These are phyloP conservation scores for Arabis alpina DNA, from an alignment of 345 rosid genomes.

Conservation along the genomic window DNA sequence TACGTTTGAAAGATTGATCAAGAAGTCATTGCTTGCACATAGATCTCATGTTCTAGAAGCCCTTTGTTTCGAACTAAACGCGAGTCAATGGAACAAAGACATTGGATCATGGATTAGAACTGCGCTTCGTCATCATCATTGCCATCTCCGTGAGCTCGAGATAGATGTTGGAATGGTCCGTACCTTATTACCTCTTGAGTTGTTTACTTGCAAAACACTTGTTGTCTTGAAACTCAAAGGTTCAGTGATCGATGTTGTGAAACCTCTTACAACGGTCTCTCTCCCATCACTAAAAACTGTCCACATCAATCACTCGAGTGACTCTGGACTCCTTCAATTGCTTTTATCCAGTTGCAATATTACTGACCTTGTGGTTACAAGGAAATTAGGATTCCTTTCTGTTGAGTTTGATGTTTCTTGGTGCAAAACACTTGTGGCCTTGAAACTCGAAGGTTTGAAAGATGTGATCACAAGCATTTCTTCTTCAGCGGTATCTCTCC, in stretches of 20 bases:
- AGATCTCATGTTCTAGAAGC: slow-evolving; percentile 5
- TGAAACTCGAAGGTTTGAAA: slow-evolving; percentile 13
- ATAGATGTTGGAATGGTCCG: background rate
- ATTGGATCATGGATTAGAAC: slow-evolving; percentile 12
- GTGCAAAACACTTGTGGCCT: slow-evolving; percentile 13
- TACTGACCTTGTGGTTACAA: slow-evolving; percentile 5
- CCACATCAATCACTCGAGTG: slow-evolving; percentile 1
- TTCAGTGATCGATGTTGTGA: background rate
- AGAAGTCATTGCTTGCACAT: background rate
- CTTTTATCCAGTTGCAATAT: slow-evolving; percentile 1
- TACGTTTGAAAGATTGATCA: background rate
- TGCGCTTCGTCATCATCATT: slow-evolving; percentile 8
- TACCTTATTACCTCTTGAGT: background rate
- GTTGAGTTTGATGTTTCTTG: background rate
- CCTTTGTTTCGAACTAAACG: background rate
- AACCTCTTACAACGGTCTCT: slow-evolving; percentile 8
- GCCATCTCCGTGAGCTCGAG: slow-evolving; percentile 14
- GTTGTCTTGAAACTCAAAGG: slow-evolving; percentile 20
- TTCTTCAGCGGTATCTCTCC: slow-evolving; percentile 11
- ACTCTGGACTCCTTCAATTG: background rate
- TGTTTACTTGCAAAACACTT: slow-evolving; percentile 3
- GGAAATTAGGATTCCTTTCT: background rate
- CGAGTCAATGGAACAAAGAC: background rate
- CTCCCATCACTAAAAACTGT: slow-evolving; percentile 13
- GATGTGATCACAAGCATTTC: background rate